Base-by-base conservation (phyloP, 306 rosid species). In the Carpinus fangiana region DNA sequence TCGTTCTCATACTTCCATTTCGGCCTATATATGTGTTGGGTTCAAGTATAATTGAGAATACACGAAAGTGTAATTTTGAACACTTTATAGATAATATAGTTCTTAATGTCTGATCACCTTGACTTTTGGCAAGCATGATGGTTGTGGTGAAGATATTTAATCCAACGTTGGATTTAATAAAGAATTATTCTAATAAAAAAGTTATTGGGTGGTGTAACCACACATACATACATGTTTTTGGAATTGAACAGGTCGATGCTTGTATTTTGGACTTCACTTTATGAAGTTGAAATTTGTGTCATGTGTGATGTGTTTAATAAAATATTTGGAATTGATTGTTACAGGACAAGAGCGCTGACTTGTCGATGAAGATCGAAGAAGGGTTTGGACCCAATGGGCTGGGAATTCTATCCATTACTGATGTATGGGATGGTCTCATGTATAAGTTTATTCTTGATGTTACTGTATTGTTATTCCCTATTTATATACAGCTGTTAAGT, bases 381-480 rank as follows among this genome's bases (percentile, higher is more conserved):
- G 97, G 97, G 0, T 92, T 92, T 64, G 98, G 98, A 70, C 91
- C 91, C 47, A 86, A 79, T 18, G 97, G 95, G 0, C 82, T 94
- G 2, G 97, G 97, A 73, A 90, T 94, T 83, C 73, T 94, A 52
- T 92, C 93, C 0, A 78, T 94, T 82, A 77, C 95, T 26, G 87
- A 91, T 84, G 98, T 94, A 84, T 60, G 93, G 55, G 51, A 12
- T 36, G 51, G 62, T 79, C 28, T 50, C 31, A 60, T 64, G 12
- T 57, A 34, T 41, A 14, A 67, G 74, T 47, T 75, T 20, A 41
- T 78, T 81, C 8, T 70, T 54, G 43, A 38, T 73, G 55, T 43
- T 45, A 18, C 8, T 11, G 12, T 79, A 46, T 65, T 12, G 11
- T 8, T 18, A 0, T 18, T 66, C 10, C 47, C 52, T 12, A 4